Base-by-base conservation (phyloP, 768 basidiomycete species). In the Xanthoconium stramineum region DNA sequence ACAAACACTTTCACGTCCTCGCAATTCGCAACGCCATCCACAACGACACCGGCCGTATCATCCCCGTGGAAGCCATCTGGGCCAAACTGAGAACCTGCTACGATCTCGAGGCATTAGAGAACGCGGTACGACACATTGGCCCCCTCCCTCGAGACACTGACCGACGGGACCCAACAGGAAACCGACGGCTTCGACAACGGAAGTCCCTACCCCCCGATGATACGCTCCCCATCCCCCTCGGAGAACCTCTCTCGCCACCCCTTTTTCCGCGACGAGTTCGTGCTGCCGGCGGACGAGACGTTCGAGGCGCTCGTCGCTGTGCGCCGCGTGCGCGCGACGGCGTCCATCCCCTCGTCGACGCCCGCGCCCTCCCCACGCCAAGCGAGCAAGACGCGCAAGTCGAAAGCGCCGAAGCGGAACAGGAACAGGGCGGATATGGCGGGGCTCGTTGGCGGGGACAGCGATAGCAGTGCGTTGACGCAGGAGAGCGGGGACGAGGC, bases 391-490 rank as follows among this genome's bases (percentile, higher is more conserved):
- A 53, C 62, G 11, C 71, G 73, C n/a, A 76, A 74, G 61, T 77
- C 72, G 35, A 76, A 78, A 42, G 78, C 75, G 58, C 82, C 79
- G 24, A 83, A 83, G 61, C 71, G 72, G 37, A 69, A 69, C 54
- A 73, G 68, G 59, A 74, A 71, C 40, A 76, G 70, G 61, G 77
- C 82, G 8, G 81, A 84, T 54, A 74, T 86, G 72, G 87, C 88
- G 0, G 89, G 89, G 0, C 71, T 91, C n/a, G 81, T 91, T 3
- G 84, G 83, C 14, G 89, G 89, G 1, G 89, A 92, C 64, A 91
- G 90, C 65, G 90, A 91, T 60, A 89, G 88, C 63, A 91, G 90
- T 60, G 90, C 87, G 29, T 68, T 92, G 63, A 92, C 89, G 5
- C 84, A 88, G 66, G 89, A 91, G 69, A 91, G 88, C 58, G 88